A percentile compares a stretch with the other conserved stretches of the same genome.
phyloP scores from a whole-genome alignment of 2,329 filamentous ascomycete genomes.

The Aspergillus tubingensis region DNA sequence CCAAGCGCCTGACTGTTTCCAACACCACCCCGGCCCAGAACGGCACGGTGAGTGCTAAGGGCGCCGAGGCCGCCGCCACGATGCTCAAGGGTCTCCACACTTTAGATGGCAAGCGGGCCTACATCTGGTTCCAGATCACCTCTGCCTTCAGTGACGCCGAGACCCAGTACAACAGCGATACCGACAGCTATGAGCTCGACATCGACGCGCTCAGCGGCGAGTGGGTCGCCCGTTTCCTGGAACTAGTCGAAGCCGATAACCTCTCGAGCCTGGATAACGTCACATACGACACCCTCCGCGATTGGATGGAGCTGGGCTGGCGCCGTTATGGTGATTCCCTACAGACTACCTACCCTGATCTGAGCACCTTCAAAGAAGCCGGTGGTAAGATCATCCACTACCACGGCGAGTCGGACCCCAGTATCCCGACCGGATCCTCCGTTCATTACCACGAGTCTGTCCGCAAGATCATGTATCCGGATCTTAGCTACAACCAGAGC shows the following conservation, averaged over 20 bases:
- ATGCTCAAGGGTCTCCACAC: conserved; percentile 46
- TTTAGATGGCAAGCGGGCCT: conserved; percentile 43
- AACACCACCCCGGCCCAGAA: too few species aligned
- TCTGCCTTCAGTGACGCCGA: conserved; percentile 29
- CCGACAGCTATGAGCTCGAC: conserved; percentile 30
- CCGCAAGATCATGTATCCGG: conserved; percentile 48
- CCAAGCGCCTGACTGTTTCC: too few species aligned
- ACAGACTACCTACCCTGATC: too few species aligned
- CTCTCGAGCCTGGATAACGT: conserved; percentile 49
- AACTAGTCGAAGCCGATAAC: conserved; percentile 36
- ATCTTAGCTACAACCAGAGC: conserved; percentile 41
- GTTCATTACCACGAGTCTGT: too few species aligned
- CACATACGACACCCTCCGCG: conserved; percentile 58
- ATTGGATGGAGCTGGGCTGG: conserved; percentile 50
- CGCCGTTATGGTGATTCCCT: too few species aligned
- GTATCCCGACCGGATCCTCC: too few species aligned
- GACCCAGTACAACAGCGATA: conserved; percentile 30
- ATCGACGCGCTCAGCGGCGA: conserved; percentile 41
- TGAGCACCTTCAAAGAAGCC: too few species aligned
- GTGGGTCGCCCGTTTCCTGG: conserved; percentile 35
- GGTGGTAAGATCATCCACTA: too few species aligned
- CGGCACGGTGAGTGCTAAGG: conserved; percentile 32
- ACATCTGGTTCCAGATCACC: conserved; percentile 39
- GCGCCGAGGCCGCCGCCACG: conserved; percentile 35
- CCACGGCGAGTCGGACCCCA: too few species aligned